Base-by-base conservation (phyloP, 768 basidiomycete genomes). In the Russula abietina region DNA sequence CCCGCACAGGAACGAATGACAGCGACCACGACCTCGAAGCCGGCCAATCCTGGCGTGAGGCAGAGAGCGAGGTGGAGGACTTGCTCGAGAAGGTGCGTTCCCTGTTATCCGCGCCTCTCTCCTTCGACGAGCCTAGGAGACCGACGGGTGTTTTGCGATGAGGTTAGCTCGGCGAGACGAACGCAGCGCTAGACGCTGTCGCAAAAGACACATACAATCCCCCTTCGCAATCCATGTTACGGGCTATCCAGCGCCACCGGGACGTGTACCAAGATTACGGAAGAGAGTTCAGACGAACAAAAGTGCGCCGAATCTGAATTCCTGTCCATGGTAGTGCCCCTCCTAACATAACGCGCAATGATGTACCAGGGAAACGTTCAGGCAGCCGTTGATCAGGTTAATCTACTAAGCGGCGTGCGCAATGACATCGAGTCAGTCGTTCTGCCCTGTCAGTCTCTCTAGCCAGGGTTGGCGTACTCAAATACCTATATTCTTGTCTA, bases 391-490 rank as follows among this genome's bases (percentile, higher is more conserved):
- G 89, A 95, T 69, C 85, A 93, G 71, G 89, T 87, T 1, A 96
- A 92, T 71, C 76, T 99, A 17, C 80, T 99, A 24, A 86, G 83
- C 50, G 93, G 92, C 9, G 95, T 98, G 4, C 82, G 95, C 66
- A 93, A 95, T 68, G 97, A 99, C 69, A 98, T 98, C 67, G 93
- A 93, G 95, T 96, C 69, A 50, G 87, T 30, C 5, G 28, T 74
- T 33, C 12, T 28, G 39, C 41, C 45, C 38, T 28, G 14, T 32
- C 41, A 2, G 3, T n/a, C 5, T 19, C 56, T 16, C 32, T 24
- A 6, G 26, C 9, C 33, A 17, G 45, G 6, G 16, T 36, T 26
- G 43, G 24, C 3, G 12, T 58, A 53, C 56, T 53, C 17, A 60
- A 30, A 28, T 19, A 49, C 11, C 12, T 48, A 36, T 52, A 26